Evolutionary conservation across 192 early-diverging fungal species (phyloP), one percentile per base, ranked within the genome.

Genomic region (Umbelopsis sp.): DNA sequence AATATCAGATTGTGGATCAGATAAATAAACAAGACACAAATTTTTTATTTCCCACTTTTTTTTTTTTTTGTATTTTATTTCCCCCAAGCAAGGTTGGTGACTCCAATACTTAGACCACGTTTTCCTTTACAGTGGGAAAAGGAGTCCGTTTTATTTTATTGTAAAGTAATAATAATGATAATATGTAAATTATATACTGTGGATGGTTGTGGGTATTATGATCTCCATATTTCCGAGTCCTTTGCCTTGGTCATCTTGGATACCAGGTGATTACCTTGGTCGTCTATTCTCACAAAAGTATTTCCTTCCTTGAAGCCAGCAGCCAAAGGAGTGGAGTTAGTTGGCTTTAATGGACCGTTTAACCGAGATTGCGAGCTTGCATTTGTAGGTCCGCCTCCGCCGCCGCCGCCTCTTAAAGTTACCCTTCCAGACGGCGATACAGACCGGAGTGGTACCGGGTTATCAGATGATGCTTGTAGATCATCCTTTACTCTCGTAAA

Each of bases 161-260:
- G 6, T 4, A n/a, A 49, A 17, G 2, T 11, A 32, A 38, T 54
- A 38, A 69, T 21, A 11, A 41, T 38, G 24, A 71, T n/a, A n/a
- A n/a, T n/a, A n/a, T n/a, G n/a, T n/a, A 16, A 36, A 24, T 17
- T 16, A 74, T 31, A 43, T 65, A 52, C 22, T 20, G 56, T 34
- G 20, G n/a, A 34, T 32, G 56, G 25, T 59, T 11, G 14, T 11
- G 56, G 56, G 56, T 62, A 34, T 62, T 16, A 62, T 62, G 56
- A 31, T 62, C 56, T 62, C 56, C 56, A 62, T 32, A 12, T 62
- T 29, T 29, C 31, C 31, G 56, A 62, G 44, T 74, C 69, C 29
- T 74, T 62, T 16, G 77, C 77, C 32, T 68, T 78, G 66, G 69
- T 78, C 77, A 78, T 78, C 49, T 74, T 78, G 25, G 74, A 49